Evolutionary conservation across 2,329 filamentous ascomycete species (phyloP).

Genomic region (Alternaria brassicicola): DNA sequence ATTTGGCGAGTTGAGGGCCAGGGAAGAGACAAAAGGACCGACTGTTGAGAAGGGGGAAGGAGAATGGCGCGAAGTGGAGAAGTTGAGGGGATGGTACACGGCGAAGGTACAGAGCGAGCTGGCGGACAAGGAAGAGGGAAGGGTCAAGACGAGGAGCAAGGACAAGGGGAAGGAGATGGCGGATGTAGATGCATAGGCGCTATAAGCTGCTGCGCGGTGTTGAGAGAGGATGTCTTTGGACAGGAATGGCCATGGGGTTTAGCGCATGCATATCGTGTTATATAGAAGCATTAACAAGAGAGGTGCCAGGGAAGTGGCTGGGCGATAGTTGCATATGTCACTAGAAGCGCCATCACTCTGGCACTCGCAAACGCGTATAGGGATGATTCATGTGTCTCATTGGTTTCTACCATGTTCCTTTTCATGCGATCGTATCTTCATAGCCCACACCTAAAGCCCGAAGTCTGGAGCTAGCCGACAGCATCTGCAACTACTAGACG

Average conservation of each 20-base stretch:
- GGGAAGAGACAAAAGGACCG: conserved; percentile 55
- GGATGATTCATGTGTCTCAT: conserved; percentile 37
- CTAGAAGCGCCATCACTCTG: conserved; percentile 6
- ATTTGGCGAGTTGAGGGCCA: conserved; percentile 37
- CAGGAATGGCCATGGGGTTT: not conserved
- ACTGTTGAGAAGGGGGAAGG: conserved; percentile 54
- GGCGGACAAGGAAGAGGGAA: conserved; percentile 22
- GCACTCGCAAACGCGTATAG: conserved; percentile 1
- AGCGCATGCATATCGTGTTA: not conserved
- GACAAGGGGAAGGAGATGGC: conserved; percentile 15
- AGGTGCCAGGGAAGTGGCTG: not conserved
- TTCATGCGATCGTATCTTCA: conserved; percentile 27
- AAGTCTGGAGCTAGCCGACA: not conserved
- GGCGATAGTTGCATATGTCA: not conserved
- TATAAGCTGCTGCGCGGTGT: not conserved
- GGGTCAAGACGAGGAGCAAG: conserved; percentile 20
- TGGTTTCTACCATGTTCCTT: conserved; percentile 24
- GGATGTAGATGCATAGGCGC: not conserved
- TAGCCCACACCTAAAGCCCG: conserved; percentile 8
- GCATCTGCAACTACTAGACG: conserved; percentile 2
- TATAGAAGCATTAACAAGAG: not conserved
- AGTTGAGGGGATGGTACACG: conserved; percentile 51
- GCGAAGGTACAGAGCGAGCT: conserved; percentile 19
- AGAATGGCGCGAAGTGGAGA: conserved; percentile 51
- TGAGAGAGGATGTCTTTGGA: not conserved